These are phyloP conservation scores for Pleurotus platypus DNA, from an alignment of 768 basidiomycete genomes.

Conservation along the genomic window DNA sequence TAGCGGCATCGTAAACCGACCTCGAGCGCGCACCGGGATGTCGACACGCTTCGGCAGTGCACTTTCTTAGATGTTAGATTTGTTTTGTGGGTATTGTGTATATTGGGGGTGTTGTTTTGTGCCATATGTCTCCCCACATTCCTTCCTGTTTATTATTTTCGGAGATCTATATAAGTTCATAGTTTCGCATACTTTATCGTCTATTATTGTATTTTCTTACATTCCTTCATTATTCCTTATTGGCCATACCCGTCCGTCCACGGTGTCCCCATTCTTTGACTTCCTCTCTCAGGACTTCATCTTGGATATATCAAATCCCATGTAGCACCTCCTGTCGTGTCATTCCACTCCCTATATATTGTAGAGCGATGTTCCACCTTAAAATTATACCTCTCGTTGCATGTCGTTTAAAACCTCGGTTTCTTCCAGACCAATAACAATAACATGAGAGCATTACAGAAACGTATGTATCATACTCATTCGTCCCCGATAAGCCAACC, in stretches of 20 bases:
- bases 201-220: slow-evolving; percentile 17
- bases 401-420: background rate
- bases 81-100: slow-evolving; percentile 15
- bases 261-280: background rate
- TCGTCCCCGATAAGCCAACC: slow-evolving; percentile 86
- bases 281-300: background rate
- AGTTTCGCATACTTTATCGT: slow-evolving; percentile 17
- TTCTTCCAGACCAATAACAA: background rate
- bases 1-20: slow-evolving; percentile 51
- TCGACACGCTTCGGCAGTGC: slow-evolving; percentile 58
- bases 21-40: slow-evolving; percentile 65
- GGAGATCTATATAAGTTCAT: slow-evolving; percentile 3
- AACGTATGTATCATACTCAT: slow-evolving; percentile 12
- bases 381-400: slow-evolving; percentile 1
- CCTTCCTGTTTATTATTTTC: slow-evolving; percentile 11
- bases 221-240: slow-evolving; percentile 3
- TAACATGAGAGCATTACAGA: too few species aligned
- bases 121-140: slow-evolving; percentile 11
- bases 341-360: background rate
- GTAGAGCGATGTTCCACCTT: slow-evolving; percentile 1
- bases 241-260: background rate
- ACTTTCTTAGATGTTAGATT: slow-evolving; percentile 19
- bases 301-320: background rate
- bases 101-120: slow-evolving; percentile 12
- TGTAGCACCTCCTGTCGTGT: background rate